phyloP scores from a whole-genome alignment of 345 rosid species.

The Boechera divaricarpa region DNA sequence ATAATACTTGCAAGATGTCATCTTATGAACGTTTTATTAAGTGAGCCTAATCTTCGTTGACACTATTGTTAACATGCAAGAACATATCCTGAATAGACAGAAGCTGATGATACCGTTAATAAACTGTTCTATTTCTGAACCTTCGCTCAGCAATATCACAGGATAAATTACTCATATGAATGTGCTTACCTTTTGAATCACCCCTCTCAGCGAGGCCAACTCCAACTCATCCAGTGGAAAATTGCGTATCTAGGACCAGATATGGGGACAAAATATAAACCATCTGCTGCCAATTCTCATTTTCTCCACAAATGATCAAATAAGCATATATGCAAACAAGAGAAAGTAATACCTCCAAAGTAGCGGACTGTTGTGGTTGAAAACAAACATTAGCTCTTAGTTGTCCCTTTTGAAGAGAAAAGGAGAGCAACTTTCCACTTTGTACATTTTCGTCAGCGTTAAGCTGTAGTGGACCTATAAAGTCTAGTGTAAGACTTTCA shows the following conservation, averaged over 20 bases:
- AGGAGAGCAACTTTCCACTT: slow-evolving; percentile 74
- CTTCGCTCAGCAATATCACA: slow-evolving; percentile 20
- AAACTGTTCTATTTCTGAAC: slow-evolving; percentile 20
- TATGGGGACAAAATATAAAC: slow-evolving; percentile 20
- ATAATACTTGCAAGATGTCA: neutral
- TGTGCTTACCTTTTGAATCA: slow-evolving; percentile 77
- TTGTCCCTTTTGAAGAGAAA: slow-evolving; percentile 92
- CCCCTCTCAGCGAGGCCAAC: slow-evolving; percentile 93
- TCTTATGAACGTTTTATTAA: neutral
- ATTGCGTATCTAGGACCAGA: slow-evolving; percentile 69
- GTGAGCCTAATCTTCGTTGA: slow-evolving; percentile 15
- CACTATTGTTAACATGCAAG: slow-evolving; percentile 16
- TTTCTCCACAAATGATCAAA: neutral
- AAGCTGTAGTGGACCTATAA: slow-evolving; percentile 68
- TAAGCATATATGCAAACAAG: slow-evolving; percentile 20
- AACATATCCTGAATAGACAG: neutral
- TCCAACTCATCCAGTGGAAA: slow-evolving; percentile 97
- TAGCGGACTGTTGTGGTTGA: slow-evolving; percentile 80
- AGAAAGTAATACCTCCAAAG: slow-evolving; percentile 72
- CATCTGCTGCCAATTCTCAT: neutral
- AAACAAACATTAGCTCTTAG: slow-evolving; percentile 77
- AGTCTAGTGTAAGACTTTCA: slow-evolving; percentile 85
- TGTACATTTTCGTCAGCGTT: slow-evolving; percentile 59
- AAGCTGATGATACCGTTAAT: neutral
- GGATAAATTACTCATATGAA: slow-evolving; percentile 6